A percentile compares a stretch with the other conserved stretches of the same genome.
Conservation (phyloP, 306 rosid genomes). For the Phaseolus lunatus region DNA sequence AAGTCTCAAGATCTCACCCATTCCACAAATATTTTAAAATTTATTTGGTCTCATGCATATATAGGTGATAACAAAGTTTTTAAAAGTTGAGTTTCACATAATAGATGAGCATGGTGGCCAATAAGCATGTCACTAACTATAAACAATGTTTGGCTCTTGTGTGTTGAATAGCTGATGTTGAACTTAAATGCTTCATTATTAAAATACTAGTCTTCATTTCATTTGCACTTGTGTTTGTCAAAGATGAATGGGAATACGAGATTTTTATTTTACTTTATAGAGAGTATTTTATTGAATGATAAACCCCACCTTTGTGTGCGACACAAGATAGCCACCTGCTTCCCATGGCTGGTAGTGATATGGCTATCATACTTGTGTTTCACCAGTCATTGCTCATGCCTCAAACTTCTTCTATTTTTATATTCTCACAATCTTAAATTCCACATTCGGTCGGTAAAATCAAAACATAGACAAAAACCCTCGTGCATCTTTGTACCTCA, state of each 20-base stretch:
- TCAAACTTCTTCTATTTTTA: conserved; percentile 4
- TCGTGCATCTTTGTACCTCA: background rate
- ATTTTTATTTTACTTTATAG: too few species aligned
- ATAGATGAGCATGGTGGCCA: background rate
- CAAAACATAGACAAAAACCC: conserved; percentile 24
- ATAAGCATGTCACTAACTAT: conserved; percentile 2
- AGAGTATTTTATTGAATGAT: too few species aligned
- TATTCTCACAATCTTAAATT: conserved; percentile 19
- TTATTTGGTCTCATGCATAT: background rate
- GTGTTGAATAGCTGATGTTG: background rate
- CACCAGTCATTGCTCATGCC: background rate
- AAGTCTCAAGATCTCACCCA: background rate
- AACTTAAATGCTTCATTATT: conserved; percentile 1
- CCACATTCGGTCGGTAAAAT: conserved; percentile 33
- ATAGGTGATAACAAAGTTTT: background rate
- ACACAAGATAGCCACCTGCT: background rate
- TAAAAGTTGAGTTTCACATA: background rate
- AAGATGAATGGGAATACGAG: background rate
- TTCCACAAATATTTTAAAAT: background rate
- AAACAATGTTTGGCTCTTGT: background rate
- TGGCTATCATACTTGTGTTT: conserved; percentile 7
- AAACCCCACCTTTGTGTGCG: too few species aligned
- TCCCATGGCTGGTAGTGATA: conserved; percentile 23
- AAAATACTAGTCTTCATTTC: background rate
- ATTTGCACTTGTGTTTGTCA: background rate